Evolutionary conservation across 2,329 filamentous ascomycete genomes (phyloP).

Genomic region (Phaeosphaeriaceae sp.): DNA sequence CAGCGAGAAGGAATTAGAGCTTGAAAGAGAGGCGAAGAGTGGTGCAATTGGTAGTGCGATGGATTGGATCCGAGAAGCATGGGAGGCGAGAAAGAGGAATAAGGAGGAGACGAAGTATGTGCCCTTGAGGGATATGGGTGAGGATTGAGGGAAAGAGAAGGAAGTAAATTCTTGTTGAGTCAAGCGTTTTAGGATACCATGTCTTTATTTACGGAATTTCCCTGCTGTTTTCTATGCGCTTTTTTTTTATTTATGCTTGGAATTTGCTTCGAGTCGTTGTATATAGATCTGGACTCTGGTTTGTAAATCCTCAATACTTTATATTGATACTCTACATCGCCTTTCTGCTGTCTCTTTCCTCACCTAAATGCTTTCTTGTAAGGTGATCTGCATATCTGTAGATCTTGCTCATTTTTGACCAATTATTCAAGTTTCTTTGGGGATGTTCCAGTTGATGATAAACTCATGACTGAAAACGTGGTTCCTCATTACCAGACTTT

Average conservation of each 20-base stretch:
- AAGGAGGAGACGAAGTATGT: conserved; percentile 54
- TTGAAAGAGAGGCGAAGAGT: conserved; percentile 23
- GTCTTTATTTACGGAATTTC: not conserved
- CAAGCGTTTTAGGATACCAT: conserved; percentile 20
- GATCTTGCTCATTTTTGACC: no score
- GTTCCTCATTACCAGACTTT: no score
- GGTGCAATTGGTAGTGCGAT: conserved; percentile 28
- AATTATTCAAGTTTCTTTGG: no score
- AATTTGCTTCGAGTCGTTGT: conserved; percentile 7
- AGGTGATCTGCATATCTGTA: no score
- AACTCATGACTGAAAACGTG: no score
- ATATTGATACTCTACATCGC: no score
- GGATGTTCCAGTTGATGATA: no score
- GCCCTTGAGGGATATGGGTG: conserved; percentile 52
- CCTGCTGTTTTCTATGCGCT: not conserved
- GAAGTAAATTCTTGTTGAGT: not conserved
- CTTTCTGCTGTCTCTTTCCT: no score
- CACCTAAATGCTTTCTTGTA: no score
- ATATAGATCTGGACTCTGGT: conserved; percentile 7
- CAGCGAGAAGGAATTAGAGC: conserved; percentile 35
- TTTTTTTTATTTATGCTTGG: not conserved
- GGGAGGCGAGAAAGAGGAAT: conserved; percentile 45
- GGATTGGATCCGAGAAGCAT: conserved; percentile 40
- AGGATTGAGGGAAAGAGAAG: conserved; percentile 20
- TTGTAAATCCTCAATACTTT: no score